phyloP scores from a whole-genome alignment of 2,329 filamentous ascomycete species.

The Pleurostoma richardsiae region DNA sequence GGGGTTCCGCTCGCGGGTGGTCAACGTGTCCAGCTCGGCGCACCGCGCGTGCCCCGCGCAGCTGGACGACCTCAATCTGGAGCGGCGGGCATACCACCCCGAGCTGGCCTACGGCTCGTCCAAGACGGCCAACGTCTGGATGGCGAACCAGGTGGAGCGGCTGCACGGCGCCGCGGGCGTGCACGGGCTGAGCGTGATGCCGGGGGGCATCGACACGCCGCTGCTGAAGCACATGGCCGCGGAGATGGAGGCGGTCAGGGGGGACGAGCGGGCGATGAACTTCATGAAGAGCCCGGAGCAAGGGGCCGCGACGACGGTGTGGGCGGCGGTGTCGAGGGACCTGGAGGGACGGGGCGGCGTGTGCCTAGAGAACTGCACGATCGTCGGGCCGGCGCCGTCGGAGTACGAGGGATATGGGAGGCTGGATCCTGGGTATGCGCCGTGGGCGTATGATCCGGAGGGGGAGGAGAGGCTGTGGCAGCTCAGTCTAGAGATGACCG shows the following conservation, averaged over 20 bases:
- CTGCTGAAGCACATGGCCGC: conserved; percentile 19
- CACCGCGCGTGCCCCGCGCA: conserved; percentile 27
- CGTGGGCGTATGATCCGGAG: conserved; percentile 26
- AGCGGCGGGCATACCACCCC: conserved; percentile 23
- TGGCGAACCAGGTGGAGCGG: conserved; percentile 40
- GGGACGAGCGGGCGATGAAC: conserved; percentile 8
- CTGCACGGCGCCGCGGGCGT: conserved; percentile 31
- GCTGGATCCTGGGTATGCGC: conserved; percentile 8
- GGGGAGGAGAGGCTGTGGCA: conserved; percentile 31
- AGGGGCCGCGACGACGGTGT: conserved; percentile 36
- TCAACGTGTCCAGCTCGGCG: conserved; percentile 34
- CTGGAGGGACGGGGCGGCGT: conserved; percentile 33
- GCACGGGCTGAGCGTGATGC: conserved; percentile 35
- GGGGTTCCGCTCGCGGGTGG: conserved; percentile 35
- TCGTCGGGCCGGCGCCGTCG: conserved; percentile 15
- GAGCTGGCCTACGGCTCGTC: conserved; percentile 31
- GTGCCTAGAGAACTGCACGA: conserved; percentile 34
- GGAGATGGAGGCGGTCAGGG: conserved; percentile 9
- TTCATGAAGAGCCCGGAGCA: conserved; percentile 27
- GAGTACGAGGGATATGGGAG: conserved; percentile 5
- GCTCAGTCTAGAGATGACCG: conserved; percentile 23
- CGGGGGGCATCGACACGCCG: conserved; percentile 31
- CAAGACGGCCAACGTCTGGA: conserved; percentile 41
- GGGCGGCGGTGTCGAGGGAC: conserved; percentile 28
- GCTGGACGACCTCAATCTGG: conserved; percentile 34